phyloP scores from a whole-genome alignment of 352 stramenopile species.

The Thalassiosira hispida region DNA sequence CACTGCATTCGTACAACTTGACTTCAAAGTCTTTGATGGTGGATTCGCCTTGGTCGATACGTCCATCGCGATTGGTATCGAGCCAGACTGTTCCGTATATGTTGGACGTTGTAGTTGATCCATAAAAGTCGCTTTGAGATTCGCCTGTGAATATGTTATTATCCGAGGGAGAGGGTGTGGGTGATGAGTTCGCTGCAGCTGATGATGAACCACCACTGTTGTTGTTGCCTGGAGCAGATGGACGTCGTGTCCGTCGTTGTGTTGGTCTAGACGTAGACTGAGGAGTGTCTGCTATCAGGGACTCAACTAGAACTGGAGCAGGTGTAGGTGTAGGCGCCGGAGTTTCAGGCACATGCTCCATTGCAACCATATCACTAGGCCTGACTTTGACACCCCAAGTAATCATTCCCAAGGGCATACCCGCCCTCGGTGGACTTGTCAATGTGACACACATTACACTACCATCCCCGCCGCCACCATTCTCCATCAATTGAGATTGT shows the following conservation, averaged over 20 bases:
- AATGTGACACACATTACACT: constrained; percentile 29
- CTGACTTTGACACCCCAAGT: constrained; percentile 40
- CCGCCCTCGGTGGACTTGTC: constrained; percentile 5
- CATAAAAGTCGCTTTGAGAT: not conserved
- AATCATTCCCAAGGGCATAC: constrained; percentile 32
- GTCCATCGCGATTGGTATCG: constrained; percentile 37
- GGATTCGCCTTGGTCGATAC: constrained; percentile 27
- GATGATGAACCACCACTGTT: not conserved
- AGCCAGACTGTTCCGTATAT: constrained; percentile 48
- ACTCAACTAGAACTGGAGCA: not conserved
- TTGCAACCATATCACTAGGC: constrained; percentile 1
- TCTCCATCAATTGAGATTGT: not conserved
- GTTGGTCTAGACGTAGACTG: not conserved
- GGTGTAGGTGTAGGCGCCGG: not conserved
- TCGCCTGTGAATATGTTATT: not conserved
- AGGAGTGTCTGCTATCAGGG: not conserved
- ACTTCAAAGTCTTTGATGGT: constrained; percentile 34
- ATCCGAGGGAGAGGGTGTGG: not conserved
- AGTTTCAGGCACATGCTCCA: constrained; percentile 1
- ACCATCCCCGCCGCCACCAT: not conserved
- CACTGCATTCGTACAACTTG: constrained; percentile 23
- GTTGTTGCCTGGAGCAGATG: not conserved
- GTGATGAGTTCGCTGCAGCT: constrained; percentile 1
- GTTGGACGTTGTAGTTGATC: constrained; percentile 1
- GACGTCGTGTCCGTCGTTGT: not conserved